phyloP scores from a whole-genome alignment of 352 stramenopile species.

The Pythium rishiriense region DNA sequence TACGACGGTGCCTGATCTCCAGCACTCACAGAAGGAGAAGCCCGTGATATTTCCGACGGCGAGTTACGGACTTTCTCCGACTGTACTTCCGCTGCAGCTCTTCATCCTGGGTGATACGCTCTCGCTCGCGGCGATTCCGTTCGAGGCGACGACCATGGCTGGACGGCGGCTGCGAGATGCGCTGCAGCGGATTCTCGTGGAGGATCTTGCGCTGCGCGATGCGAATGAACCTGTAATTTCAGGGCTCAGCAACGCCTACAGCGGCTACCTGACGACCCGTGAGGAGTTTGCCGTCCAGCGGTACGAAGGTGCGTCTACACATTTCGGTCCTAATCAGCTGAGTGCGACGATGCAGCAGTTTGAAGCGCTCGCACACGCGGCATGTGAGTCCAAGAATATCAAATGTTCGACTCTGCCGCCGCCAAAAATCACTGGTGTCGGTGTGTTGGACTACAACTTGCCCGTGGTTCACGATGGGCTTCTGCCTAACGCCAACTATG shows the following conservation, averaged over 20 bases:
- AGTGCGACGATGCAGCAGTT: slow-evolving; percentile 80
- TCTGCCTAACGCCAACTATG: slow-evolving; percentile 43
- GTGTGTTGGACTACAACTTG: slow-evolving; percentile 73
- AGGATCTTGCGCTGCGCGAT: slow-evolving; percentile 17
- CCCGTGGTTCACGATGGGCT: slow-evolving; percentile 73
- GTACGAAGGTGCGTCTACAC: slow-evolving; percentile 89
- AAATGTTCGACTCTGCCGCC: slow-evolving; percentile 34
- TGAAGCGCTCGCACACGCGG: slow-evolving; percentile 46
- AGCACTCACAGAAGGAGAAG: slow-evolving; percentile 78
- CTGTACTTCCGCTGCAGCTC: slow-evolving; percentile 71
- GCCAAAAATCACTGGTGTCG: slow-evolving; percentile 61
- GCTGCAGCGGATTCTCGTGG: slow-evolving; percentile 34
- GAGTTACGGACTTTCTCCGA: slow-evolving; percentile 71
- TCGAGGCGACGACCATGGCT: slow-evolving; percentile 86
- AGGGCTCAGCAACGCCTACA: slow-evolving; percentile 82
- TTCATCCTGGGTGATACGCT: slow-evolving; percentile 59
- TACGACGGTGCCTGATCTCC: slow-evolving; percentile 73
- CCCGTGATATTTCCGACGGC: slow-evolving; percentile 77
- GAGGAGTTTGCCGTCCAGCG: slow-evolving; percentile 87
- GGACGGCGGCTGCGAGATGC: slow-evolving; percentile 58
- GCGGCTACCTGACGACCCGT: slow-evolving; percentile 81
- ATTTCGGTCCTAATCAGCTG: slow-evolving; percentile 88
- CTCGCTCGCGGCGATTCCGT: slow-evolving; percentile 70
- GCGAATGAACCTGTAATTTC: slow-evolving; percentile 60
- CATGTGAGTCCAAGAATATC: slow-evolving; percentile 26